phyloP scores from a whole-genome alignment of 2,329 filamentous ascomycete genomes.

The Fusarium buxicola region DNA sequence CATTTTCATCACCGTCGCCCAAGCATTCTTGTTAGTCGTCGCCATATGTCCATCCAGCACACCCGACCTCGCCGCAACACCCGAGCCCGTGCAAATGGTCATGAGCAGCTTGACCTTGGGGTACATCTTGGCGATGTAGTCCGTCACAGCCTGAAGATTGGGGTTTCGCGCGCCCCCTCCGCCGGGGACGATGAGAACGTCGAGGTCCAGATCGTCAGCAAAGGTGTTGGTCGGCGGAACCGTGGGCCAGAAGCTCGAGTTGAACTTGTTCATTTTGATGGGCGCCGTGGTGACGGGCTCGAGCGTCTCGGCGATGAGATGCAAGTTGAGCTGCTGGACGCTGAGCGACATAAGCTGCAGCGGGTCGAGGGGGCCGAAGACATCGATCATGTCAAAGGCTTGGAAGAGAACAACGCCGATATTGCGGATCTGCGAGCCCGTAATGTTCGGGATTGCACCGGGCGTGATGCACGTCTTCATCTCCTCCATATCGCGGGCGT shows the following conservation, averaged over 20 bases:
- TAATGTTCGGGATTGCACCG: slow-evolving; percentile 36
- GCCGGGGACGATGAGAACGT: slow-evolving; percentile 75
- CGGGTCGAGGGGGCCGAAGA: slow-evolving; percentile 60
- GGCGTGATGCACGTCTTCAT: slow-evolving; percentile 41
- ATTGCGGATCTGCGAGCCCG: slow-evolving; percentile 43
- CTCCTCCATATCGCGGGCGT: slow-evolving; percentile 1
- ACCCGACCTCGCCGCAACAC: slow-evolving; percentile 68
- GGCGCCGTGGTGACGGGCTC: slow-evolving; percentile 56
- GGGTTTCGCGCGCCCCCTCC: slow-evolving; percentile 61
- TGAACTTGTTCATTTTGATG: slow-evolving; percentile 47
- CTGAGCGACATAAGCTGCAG: slow-evolving; percentile 55
- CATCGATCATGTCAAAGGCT: slow-evolving; percentile 58
- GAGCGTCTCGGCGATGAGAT: slow-evolving; percentile 55
- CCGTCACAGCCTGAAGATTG: slow-evolving; percentile 52
- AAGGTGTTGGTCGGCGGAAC: slow-evolving; percentile 64
- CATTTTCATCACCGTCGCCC: slow-evolving; percentile 58
- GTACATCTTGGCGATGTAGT: slow-evolving; percentile 55
- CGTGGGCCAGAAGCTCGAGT: slow-evolving; percentile 52
- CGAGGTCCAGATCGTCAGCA: slow-evolving; percentile 59
- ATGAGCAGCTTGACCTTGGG: slow-evolving; percentile 66
- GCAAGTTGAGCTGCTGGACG: slow-evolving; percentile 52
- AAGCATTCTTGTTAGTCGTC: slow-evolving; percentile 75
- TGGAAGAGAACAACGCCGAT: slow-evolving; percentile 59
- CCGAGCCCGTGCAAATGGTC: slow-evolving; percentile 75
- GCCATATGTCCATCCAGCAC: slow-evolving; percentile 69